Evolutionary conservation across 345 rosid species (phyloP).

Genomic region (Salix dunnii): DNA sequence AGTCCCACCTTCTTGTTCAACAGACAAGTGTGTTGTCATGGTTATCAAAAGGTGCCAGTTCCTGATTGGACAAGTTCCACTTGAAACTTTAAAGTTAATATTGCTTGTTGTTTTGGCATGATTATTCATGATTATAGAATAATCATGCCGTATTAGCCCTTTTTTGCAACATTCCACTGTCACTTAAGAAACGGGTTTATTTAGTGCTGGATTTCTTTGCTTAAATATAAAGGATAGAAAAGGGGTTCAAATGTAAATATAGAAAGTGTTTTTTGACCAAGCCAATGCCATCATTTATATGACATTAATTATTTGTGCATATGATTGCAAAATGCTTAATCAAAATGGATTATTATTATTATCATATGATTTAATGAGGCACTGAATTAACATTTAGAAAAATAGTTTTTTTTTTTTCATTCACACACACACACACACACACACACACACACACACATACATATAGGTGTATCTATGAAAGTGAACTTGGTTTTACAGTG

Average conservation of each 20-base stretch:
- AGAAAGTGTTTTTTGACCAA: not conserved
- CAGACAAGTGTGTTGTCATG: not conserved
- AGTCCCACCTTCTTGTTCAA: conserved; percentile 31
- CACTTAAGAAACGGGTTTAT: not conserved
- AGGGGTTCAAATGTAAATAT: no score
- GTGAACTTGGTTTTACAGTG: not conserved
- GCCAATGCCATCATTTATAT: not conserved
- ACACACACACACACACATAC: no score
- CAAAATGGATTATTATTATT: not conserved
- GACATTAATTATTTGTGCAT: not conserved
- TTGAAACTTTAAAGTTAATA: not conserved
- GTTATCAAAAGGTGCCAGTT: conserved; percentile 10
- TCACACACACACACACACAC: no score
- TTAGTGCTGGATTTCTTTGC: conserved; percentile 9
- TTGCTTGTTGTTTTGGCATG: not conserved
- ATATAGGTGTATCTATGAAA: not conserved
- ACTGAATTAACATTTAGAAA: conserved; percentile 7
- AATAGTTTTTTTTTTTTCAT: no score
- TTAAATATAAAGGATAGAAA: conserved; percentile 21
- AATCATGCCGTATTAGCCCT: not conserved
- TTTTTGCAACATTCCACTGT: not conserved
- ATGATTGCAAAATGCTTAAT: not conserved
- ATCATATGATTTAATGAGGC: no score
- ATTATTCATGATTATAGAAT: not conserved
- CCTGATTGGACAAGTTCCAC: conserved; percentile 2